Conservation (phyloP, 2,329 filamentous ascomycete genomes). For the Trichoderma sp. region DNA sequence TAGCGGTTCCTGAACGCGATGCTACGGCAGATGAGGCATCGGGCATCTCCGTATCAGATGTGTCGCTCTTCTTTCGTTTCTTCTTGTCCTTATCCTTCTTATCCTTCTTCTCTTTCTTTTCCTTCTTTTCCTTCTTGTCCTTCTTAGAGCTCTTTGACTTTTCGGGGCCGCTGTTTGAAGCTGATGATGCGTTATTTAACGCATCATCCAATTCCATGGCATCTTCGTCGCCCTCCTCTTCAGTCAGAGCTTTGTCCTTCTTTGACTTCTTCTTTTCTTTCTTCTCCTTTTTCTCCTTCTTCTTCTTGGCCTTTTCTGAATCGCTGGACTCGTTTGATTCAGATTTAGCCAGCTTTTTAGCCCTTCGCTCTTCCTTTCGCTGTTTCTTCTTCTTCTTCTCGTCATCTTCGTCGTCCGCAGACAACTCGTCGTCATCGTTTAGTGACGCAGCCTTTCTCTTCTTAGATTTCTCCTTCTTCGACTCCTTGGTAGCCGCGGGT, state of each 20-base stretch:
- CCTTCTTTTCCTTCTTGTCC: constrained; percentile 43
- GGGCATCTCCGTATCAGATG: constrained; percentile 24
- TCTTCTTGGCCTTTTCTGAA: constrained; percentile 25
- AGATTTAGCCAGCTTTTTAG: constrained; percentile 33
- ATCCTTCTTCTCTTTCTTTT: constrained; percentile 43
- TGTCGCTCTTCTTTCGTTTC: constrained; percentile 46
- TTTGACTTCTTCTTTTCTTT: constrained; percentile 33
- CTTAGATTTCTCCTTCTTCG: constrained; percentile 48
- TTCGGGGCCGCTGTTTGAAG: constrained; percentile 28
- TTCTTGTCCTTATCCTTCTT: constrained; percentile 48
- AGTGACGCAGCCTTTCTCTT: constrained; percentile 49
- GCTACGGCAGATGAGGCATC: constrained; percentile 26
- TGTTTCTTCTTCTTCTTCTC: constrained; percentile 39
- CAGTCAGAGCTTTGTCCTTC: constrained; percentile 20
- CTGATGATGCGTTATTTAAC: constrained; percentile 14
- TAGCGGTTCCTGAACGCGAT: constrained; percentile 35
- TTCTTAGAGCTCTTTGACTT: constrained; percentile 32
- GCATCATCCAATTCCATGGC: background rate
- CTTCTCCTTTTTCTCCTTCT: constrained; percentile 28
- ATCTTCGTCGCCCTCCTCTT: background rate
- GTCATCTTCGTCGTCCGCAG: constrained; percentile 24
- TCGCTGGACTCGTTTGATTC: constrained; percentile 26
- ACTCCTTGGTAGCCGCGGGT: constrained; percentile 35
- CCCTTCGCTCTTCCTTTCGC: constrained; percentile 42
- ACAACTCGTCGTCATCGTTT: constrained; percentile 29